Base-by-base conservation (phyloP, 169 alveolate species). In the Plasmodium relictum region DNA sequence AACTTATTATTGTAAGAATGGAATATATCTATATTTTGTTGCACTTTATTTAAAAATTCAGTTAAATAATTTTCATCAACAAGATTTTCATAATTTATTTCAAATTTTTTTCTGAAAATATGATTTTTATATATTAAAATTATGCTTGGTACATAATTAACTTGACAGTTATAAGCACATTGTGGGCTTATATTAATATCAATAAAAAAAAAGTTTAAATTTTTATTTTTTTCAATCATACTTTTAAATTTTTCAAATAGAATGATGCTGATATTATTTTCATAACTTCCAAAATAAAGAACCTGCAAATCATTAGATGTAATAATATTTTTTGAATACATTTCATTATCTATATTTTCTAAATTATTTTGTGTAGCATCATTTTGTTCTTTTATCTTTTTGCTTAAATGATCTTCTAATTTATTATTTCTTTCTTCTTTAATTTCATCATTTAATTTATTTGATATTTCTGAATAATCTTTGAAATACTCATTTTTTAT, bases 171-270 rank as follows among this genome's bases (percentile, higher is more conserved):
- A 45, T 80, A 80, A 8, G 90, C 65, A 14, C 90, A 18, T 61
- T 80, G 90, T 31, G 90, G 90, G 9, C 90, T 66, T 14, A 68
- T 58, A 80, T 80, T 80, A 48, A 80, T 68, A 24, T 80, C 90
- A 42, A 80, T 42, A 59, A 80, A 80, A 80, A 66, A 66, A 80
- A 80, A 80, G 52, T 80, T 80, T 68, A 80, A 62, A 12, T 80
- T 80, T 44, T 61, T 66, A 80, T 80, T 80, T 59, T 80, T 80
- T 44, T 80, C 90, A 45, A 80, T 80, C 4, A 80, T 80, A 41
- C 65, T 69, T 80, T 68, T 80, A 80, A 80, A 80, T 39, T 80
- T 80, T 26, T 80, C 72, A 80, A 80, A 80, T 54, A 80, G 68
- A 39, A 80, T 41, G 0, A 80, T 72, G 68, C 90, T 80, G 68